phyloP scores from a whole-genome alignment of 2,329 filamentous ascomycete species.

The Arthrobotrys conoides region DNA sequence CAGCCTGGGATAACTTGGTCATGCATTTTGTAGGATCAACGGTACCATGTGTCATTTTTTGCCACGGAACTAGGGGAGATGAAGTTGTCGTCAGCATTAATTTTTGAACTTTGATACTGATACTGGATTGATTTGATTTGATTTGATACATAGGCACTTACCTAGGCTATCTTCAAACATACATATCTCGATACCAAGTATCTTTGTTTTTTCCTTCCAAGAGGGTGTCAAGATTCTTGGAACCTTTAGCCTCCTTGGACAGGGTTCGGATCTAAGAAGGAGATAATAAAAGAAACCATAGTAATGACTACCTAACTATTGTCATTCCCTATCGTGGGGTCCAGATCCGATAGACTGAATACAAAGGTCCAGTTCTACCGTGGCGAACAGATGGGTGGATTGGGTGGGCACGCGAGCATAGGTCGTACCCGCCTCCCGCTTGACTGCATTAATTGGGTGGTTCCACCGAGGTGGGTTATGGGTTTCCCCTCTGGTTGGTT shows the following conservation, averaged over 20 bases:
- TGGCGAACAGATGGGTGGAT: not conserved
- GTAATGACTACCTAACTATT: not conserved
- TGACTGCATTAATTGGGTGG: constrained; percentile 22
- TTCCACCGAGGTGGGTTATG: constrained; percentile 8
- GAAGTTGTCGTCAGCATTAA: too few relatives aligned
- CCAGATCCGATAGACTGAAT: not conserved
- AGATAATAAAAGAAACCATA: not conserved
- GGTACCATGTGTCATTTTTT: too few relatives aligned
- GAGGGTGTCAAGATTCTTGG: constrained; percentile 26
- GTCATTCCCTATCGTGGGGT: not conserved
- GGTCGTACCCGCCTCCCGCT: not conserved
- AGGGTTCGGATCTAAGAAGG: not conserved
- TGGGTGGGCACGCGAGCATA: not conserved
- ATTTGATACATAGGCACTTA: too few relatives aligned
- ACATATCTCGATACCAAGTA: too few relatives aligned
- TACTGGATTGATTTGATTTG: too few relatives aligned
- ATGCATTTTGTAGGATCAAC: too few relatives aligned
- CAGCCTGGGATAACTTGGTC: too few relatives aligned
- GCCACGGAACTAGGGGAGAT: too few relatives aligned
- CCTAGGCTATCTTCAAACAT: too few relatives aligned
- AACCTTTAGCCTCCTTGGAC: not conserved
- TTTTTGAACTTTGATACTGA: too few relatives aligned
- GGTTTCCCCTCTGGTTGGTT: not conserved
- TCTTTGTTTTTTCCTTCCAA: not conserved
- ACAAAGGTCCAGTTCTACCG: constrained; percentile 1